Evolutionary conservation across 495 filamentous ascomycete genomes (phyloP), one percentile per base, ranked within the genome.

Genomic region (Trichocladium antarcticum): DNA sequence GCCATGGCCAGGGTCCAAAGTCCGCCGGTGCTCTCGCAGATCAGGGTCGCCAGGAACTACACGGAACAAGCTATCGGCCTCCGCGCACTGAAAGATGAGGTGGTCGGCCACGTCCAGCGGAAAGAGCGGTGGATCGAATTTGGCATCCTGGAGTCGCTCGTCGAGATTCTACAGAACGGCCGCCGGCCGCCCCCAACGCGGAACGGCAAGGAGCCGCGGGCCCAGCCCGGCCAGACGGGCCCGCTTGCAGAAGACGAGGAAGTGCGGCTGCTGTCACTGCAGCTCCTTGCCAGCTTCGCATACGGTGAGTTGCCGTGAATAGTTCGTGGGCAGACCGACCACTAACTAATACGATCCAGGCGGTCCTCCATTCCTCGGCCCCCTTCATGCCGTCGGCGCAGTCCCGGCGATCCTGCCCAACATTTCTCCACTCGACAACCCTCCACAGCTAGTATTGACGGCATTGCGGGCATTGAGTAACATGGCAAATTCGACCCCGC

Each of bases 71-170:
- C 82, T 24, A 69, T 69, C 35, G 75, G 78, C 41, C 74, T 98
- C 36, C 76, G 79, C 38, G 68, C 72, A 22, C 65, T 97, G 12
- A 98, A 94, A 72, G 89, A 95, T 65, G 84, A 93, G 48, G 70
- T 92, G 36, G 79, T 95, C 55, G 92, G 92, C 28, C 87, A 96
- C 67, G 78, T 85, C 21, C 82, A 92, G 60, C 79, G 81, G 59
- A 98, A 98, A 64, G 83, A 88, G 58, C 55, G 76, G 34, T 88
- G 80, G 74, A 68, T 97, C 17, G 67, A 68, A 40, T 64, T 71
- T 39, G 89, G 88, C 12, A 69, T 94, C 21, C 66, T 95, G 35
- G 76, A 77, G 21, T 69, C 77, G 34, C 68, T 96, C 29, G 77
- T 81, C 43, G 70, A 74, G 37, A 74, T 87, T 24, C 66, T 95